Evolutionary conservation across 441 rosid genomes (phyloP).

Genomic region (Cnidoscolus chayamansa): DNA sequence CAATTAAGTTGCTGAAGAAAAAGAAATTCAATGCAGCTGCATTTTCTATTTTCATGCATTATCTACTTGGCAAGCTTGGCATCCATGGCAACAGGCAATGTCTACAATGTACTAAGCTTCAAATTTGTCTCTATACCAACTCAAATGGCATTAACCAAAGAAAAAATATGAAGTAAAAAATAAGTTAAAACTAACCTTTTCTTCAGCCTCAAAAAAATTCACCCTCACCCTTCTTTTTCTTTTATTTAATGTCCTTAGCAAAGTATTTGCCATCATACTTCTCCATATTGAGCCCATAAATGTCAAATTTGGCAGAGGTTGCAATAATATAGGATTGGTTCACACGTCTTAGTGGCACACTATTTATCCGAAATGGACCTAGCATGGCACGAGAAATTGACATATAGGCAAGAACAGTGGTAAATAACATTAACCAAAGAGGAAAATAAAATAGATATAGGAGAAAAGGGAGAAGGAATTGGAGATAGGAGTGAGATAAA

Average conservation of each 20-base stretch:
- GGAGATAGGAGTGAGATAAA: no score
- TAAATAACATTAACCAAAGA: not conserved
- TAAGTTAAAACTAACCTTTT: conserved; percentile 36
- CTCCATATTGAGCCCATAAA: conserved; percentile 48
- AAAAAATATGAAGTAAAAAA: not conserved
- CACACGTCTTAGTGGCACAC: conserved; percentile 73
- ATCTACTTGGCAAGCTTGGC: not conserved
- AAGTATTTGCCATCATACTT: conserved; percentile 73
- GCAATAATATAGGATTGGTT: conserved; percentile 64
- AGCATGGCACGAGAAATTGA: not conserved
- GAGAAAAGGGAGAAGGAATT: not conserved
- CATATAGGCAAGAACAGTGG: not conserved
- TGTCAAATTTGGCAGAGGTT: conserved; percentile 69
- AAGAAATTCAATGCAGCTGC: not conserved
- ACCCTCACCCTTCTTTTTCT: conserved; percentile 60
- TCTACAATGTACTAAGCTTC: not conserved
- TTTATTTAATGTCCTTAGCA: conserved; percentile 62
- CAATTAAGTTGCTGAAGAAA: not conserved
- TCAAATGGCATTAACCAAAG: not conserved
- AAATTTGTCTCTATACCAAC: no score
- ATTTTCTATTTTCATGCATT: not conserved
- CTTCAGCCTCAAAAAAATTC: conserved; percentile 67
- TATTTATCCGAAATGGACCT: conserved; percentile 83
- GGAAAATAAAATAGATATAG: not conserved
- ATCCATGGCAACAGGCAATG: not conserved